These are phyloP conservation scores for Boletus insuetus DNA, from an alignment of 768 basidiomycete species.

Conservation along the genomic window DNA sequence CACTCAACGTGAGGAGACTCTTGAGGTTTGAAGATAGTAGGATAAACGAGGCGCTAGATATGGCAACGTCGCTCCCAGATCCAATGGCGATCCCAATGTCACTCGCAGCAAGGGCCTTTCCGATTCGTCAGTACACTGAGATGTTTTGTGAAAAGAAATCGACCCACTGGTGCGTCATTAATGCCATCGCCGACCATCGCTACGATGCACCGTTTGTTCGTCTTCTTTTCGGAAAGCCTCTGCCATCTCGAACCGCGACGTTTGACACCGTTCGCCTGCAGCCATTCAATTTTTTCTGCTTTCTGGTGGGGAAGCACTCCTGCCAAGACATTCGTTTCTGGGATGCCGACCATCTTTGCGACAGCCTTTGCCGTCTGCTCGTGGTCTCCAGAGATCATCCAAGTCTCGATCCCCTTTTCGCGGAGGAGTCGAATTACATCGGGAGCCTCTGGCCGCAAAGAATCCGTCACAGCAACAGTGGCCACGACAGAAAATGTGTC, in stretches of 20 bases:
- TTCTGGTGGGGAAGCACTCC: conserved; percentile 83
- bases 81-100: conserved; percentile 62
- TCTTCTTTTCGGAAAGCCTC: conserved; percentile 17
- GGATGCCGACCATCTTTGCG: conserved; percentile 64
- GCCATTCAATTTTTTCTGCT: conserved; percentile 58
- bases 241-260: conserved; percentile 31
- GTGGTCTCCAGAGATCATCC: conserved; percentile 85
- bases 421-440: conserved; percentile 54
- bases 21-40: conserved; percentile 66
- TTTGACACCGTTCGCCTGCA: conserved; percentile 45
- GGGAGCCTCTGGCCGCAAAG: conserved; percentile 56
- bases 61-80: conserved; percentile 71
- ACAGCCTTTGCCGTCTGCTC: conserved; percentile 69
- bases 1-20: conserved; percentile 55
- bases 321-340: conserved; percentile 66
- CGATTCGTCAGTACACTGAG: conserved; percentile 4
- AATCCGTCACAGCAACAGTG: conserved; percentile 64
- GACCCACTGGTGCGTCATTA: conserved; percentile 54
- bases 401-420: conserved; percentile 53
- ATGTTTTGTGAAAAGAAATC: background rate
- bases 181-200: conserved; percentile 63
- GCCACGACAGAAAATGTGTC: conserved; percentile 40
- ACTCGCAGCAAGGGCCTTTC: conserved; percentile 51
- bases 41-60: conserved; percentile 79
- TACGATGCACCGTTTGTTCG: conserved; percentile 43